Evolutionary conservation across 116 monocot species (phyloP).

Genomic region (Posidonia oceanica): DNA sequence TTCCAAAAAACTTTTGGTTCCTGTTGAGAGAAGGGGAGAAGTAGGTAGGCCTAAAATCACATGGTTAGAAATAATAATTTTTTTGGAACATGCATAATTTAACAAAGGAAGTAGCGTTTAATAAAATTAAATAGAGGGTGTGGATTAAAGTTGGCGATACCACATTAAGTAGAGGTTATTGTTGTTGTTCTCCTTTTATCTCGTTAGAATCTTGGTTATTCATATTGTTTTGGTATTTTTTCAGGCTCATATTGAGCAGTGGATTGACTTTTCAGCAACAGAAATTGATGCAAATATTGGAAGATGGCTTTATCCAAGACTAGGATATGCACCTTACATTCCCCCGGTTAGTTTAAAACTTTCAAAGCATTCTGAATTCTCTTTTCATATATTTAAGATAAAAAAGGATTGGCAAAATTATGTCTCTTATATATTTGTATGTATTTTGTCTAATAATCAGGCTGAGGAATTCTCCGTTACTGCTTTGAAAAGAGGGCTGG

Average conservation of each 20-base stretch:
- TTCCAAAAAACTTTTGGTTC: too few relatives aligned
- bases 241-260: constrained; percentile 73
- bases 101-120: too few relatives aligned
- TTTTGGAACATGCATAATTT: background rate
- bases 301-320: constrained; percentile 60
- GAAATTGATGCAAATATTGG: constrained; percentile 58
- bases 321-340: constrained; percentile 35
- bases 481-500: constrained; percentile 59
- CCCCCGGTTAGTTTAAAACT: constrained; percentile 34
- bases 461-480: constrained; percentile 53
- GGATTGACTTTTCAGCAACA: constrained; percentile 74
- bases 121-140: too few relatives aligned
- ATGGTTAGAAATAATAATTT: background rate
- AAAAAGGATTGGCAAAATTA: background rate
- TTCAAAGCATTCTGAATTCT: background rate
- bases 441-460: constrained; percentile 21
- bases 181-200: too few relatives aligned
- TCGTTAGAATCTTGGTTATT: too few relatives aligned
- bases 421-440: background rate
- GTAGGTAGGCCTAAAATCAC: too few relatives aligned
- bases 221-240: background rate
- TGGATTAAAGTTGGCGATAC: too few relatives aligned
- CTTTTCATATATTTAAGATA: background rate
- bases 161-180: too few relatives aligned
- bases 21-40: too few relatives aligned